Evolutionary conservation across 257 asterid species (phyloP).

Genomic region (Scutellaria barbata): DNA sequence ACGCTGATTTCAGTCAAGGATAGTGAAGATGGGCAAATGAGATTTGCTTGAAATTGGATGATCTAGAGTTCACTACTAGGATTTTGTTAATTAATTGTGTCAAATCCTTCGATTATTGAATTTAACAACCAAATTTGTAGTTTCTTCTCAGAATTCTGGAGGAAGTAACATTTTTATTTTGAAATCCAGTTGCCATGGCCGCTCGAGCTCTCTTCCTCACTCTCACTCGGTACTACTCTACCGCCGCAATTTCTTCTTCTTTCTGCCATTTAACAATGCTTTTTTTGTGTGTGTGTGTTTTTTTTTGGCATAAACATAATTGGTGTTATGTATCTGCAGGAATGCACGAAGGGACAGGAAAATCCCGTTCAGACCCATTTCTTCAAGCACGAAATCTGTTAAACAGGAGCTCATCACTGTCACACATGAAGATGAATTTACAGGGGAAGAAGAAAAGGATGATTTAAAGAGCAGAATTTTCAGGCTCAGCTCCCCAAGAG

Average conservation of each 20-base stretch:
- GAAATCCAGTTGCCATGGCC: conserved; percentile 66
- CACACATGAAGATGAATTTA: conserved; percentile 36
- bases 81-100: too few species aligned
- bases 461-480: conserved; percentile 85
- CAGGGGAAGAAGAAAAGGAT: conserved; percentile 48
- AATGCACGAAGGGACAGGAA: conserved; percentile 45
- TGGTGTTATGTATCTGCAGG: conserved; percentile 25
- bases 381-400: conserved; percentile 53
- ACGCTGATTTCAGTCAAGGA: too few species aligned
- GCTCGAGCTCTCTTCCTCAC: conserved; percentile 66
- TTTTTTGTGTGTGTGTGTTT: background rate
- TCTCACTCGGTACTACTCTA: conserved; percentile 55
- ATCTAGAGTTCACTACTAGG: too few species aligned
- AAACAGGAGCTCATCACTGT: conserved; percentile 33
- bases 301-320: background rate
- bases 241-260: background rate
- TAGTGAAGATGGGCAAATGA: too few species aligned
- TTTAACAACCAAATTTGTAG: too few species aligned
- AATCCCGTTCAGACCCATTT: conserved; percentile 52
- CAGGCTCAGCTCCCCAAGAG: conserved; percentile 85
- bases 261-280: background rate
- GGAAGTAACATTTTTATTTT: too few species aligned
- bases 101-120: too few species aligned
- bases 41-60: too few species aligned
- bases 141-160: too few species aligned